Conservation (phyloP, 768 basidiomycete species). For the Leccinum subgranulosum region DNA sequence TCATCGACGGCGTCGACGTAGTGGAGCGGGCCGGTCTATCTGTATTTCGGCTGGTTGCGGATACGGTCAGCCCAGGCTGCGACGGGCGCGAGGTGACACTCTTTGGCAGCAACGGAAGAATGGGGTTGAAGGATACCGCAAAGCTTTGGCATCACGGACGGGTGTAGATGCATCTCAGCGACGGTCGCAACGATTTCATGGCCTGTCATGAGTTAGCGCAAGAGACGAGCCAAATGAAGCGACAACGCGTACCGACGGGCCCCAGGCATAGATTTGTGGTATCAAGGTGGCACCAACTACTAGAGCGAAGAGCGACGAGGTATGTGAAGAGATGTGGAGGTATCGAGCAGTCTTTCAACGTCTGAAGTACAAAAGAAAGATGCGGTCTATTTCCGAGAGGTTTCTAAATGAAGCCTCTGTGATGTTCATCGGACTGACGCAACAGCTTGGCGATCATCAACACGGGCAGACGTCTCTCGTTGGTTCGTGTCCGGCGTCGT, state of each 20-base stretch:
- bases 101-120: conserved; percentile 21
- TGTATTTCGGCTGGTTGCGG: conserved; percentile 47
- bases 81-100: conserved; percentile 80
- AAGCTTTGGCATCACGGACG: conserved; percentile 59
- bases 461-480: no score
- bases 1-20: conserved; percentile 76
- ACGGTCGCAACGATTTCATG: conserved; percentile 94
- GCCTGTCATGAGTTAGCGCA: conserved; percentile 41
- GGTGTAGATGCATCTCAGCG: conserved; percentile 88
- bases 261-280: conserved; percentile 37
- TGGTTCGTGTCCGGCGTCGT: no score
- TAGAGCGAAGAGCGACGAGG: conserved; percentile 11
- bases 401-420: conserved; percentile 9
- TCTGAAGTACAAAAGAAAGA: not conserved
- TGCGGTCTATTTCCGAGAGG: not conserved
- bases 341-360: not conserved
- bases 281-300: conserved; percentile 17
- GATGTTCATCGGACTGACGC: no score
- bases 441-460: no score
- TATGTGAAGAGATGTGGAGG: conserved; percentile 1
- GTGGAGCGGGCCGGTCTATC: conserved; percentile 73
- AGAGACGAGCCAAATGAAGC: not conserved
- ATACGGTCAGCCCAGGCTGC: conserved; percentile 87
- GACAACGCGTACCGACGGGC: conserved; percentile 32
- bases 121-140: conserved; percentile 60